phyloP scores from a whole-genome alignment of 2,329 filamentous ascomycete species.

The Arthrinium phaeospermum region DNA sequence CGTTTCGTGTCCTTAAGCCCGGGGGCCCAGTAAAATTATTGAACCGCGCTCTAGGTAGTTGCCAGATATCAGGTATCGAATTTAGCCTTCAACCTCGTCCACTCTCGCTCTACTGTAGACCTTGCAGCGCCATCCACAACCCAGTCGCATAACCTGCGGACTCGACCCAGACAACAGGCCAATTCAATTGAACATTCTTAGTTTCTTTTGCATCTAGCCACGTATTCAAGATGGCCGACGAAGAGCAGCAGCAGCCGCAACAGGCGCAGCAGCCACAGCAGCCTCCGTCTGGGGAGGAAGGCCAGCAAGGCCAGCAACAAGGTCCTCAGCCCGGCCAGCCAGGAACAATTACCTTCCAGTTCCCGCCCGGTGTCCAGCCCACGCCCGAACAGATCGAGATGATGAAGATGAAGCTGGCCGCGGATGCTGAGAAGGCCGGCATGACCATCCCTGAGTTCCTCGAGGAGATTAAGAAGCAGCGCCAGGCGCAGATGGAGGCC shows the following conservation, averaged over 20 bases:
- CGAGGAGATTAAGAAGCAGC: conserved; percentile 67
- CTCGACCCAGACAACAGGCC: not conserved
- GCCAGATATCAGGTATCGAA: conserved; percentile 2
- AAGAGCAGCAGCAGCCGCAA: conserved; percentile 8
- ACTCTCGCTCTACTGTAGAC: not conserved
- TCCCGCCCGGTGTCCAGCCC: conserved; percentile 53
- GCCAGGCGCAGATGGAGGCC: conserved; percentile 52
- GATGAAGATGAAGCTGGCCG: conserved; percentile 83
- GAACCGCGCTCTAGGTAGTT: conserved; percentile 5
- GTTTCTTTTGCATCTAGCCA: not conserved
- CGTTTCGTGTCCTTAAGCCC: conserved; percentile 13
- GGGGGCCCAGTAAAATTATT: conserved; percentile 12
- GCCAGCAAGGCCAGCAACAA: conserved; percentile 17
- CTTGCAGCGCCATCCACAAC: conserved; percentile 2
- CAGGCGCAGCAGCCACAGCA: conserved; percentile 6
- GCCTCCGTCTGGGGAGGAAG: conserved; percentile 7
- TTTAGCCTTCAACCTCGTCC: not conserved
- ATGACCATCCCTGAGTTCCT: conserved; percentile 87
- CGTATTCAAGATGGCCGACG: conserved; percentile 10
- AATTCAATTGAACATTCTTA: not conserved
- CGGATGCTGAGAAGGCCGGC: conserved; percentile 83
- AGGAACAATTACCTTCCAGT: conserved; percentile 38
- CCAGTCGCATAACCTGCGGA: not conserved
- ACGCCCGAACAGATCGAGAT: conserved; percentile 83
- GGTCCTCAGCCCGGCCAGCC: conserved; percentile 12